A percentile compares a stretch with the other conserved stretches of the same genome.
Conservation (phyloP, 768 basidiomycete genomes). For the Plicaturopsis crispa region DNA sequence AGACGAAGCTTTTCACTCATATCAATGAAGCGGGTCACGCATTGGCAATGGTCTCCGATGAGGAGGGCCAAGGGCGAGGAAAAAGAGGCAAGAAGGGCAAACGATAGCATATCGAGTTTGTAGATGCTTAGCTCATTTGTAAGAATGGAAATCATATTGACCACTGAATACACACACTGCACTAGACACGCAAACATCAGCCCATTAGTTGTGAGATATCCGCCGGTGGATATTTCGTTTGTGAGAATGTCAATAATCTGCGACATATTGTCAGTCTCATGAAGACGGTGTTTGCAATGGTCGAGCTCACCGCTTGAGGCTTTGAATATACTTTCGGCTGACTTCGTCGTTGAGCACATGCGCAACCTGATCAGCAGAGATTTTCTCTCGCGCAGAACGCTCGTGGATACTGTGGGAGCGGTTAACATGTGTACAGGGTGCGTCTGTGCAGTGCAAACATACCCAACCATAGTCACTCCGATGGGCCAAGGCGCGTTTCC, state of each 20-base stretch:
- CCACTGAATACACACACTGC: background rate
- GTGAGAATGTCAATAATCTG: conserved; percentile 90
- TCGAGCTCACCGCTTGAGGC: conserved; percentile 82
- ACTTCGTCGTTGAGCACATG: conserved; percentile 99
- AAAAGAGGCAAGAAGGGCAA: conserved; percentile 33
- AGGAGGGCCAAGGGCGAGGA: conserved; percentile 17
- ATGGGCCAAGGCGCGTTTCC: conserved; percentile 99
- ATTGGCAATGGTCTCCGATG: conserved; percentile 29
- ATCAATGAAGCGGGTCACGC: conserved; percentile 70
- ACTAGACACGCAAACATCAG: conserved; percentile 21
- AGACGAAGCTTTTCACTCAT: conserved; percentile 71
- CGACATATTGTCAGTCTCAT: conserved; percentile 7
- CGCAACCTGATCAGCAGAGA: conserved; percentile 93
- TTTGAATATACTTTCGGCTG: conserved; percentile 97
- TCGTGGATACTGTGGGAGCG: conserved; percentile 74
- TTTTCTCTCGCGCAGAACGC: conserved; percentile 96
- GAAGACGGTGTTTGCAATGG: background rate
- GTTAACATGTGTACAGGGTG: conserved; percentile 1
- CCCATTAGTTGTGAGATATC: conserved; percentile 94
- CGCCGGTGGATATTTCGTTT: conserved; percentile 92
- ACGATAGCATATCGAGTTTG: conserved; percentile 10
- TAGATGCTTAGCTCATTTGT: background rate
- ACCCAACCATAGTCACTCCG: conserved; percentile 99
- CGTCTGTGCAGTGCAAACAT: conserved; percentile 19
- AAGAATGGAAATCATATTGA: background rate